These are phyloP conservation scores for Beverwykella pulmonaria DNA, from an alignment of 495 filamentous ascomycete species.

Conservation along the genomic window DNA sequence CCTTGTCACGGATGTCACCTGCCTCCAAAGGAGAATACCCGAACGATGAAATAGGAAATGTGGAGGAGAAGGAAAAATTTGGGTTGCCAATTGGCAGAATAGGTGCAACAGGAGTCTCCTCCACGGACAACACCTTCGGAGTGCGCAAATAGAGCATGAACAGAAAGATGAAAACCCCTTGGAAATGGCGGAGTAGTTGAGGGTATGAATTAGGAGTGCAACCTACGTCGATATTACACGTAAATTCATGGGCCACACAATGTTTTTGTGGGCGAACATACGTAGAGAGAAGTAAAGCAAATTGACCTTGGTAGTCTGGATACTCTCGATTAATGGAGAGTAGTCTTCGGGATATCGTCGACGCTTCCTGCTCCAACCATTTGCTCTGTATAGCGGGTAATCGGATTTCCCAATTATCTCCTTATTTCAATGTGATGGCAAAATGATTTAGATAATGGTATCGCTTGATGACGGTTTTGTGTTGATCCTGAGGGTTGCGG, in stretches of 20 bases:
- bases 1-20: conserved; percentile 2
- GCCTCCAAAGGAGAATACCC: background rate
- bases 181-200: background rate
- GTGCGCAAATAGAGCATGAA: background rate
- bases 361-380: too few species aligned
- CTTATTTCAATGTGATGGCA: too few species aligned
- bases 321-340: too few species aligned
- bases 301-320: too few species aligned
- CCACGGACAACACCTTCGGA: background rate
- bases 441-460: too few species aligned
- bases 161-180: background rate
- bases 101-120: background rate
- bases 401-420: too few species aligned
- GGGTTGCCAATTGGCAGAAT: background rate
- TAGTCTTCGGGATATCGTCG: too few species aligned
- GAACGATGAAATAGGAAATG: background rate
- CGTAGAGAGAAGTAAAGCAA: too few species aligned
- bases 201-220: background rate
- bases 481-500: background rate
- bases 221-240: background rate
- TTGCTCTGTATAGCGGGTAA: too few species aligned
- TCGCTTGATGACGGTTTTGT: background rate
- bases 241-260: too few species aligned
- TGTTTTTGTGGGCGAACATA: too few species aligned
- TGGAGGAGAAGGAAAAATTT: background rate